Conservation (phyloP, 768 basidiomycete species). For the Tephrocybe sp. region DNA sequence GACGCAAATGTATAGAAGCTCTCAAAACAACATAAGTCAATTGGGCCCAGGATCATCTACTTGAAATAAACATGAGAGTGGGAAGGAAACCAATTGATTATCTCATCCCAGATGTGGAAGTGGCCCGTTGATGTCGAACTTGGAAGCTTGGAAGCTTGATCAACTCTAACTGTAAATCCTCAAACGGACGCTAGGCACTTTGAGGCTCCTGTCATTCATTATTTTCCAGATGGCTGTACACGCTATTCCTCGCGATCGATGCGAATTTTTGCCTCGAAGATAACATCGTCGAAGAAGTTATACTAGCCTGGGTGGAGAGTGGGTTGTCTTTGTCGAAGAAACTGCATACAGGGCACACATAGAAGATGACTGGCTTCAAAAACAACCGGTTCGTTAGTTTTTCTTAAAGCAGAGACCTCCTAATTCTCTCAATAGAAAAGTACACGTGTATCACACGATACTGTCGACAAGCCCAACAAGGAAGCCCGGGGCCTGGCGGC, state of each 20-base stretch:
- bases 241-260: neutral
- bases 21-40: too few species aligned
- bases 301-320: neutral
- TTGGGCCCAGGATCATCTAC: too few species aligned
- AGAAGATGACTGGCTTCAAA: neutral
- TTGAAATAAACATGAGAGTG: too few species aligned
- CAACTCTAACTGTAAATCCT: too few species aligned
- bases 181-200: too few species aligned
- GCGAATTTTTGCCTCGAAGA: neutral
- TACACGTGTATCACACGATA: neutral
- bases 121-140: too few species aligned
- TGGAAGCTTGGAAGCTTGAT: too few species aligned
- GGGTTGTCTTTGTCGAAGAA: slow-evolving; percentile 11
- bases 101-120: too few species aligned
- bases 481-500: slow-evolving; percentile 5
- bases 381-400: slow-evolving; percentile 1
- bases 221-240: neutral
- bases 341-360: slow-evolving; percentile 1
- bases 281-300: neutral
- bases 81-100: too few species aligned
- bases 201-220: too few species aligned
- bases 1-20: too few species aligned
- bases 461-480: slow-evolving; percentile 1
- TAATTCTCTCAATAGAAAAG: neutral
- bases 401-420: neutral